Percentiles rank a stretch among this genome's conserved stretches.
Conservation (phyloP, 192 early-diverging fungal genomes). For the Backusella liffmaniae region DNA sequence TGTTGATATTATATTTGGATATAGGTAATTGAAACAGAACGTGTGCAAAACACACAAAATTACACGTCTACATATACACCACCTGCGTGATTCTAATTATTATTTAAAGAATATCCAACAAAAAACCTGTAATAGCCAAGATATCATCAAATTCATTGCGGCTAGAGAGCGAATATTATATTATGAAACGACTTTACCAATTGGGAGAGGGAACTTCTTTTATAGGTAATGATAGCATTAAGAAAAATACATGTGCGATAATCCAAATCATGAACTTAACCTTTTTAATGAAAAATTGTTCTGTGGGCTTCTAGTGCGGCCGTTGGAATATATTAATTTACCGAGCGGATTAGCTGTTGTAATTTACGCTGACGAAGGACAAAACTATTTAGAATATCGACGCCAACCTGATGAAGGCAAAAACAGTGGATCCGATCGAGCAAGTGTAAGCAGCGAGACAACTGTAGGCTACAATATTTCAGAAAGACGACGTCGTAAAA, state of each 20-base stretch:
- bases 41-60: neutral
- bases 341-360: slow-evolving; percentile 24
- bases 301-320: slow-evolving; percentile 17
- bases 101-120: slow-evolving; percentile 22
- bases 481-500: neutral
- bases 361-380: slow-evolving; percentile 30
- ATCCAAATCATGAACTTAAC: neutral
- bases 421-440: neutral
- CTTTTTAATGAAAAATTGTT: neutral
- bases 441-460: neutral
- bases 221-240: slow-evolving; percentile 20
- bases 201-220: slow-evolving; percentile 24
- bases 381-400: slow-evolving; percentile 15
- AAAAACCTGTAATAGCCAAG: slow-evolving; percentile 33
- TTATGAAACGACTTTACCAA: slow-evolving; percentile 26
- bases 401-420: slow-evolving; percentile 6
- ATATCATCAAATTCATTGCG: slow-evolving; percentile 22
- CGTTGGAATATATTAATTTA: slow-evolving; percentile 25
- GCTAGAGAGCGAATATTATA: slow-evolving; percentile 32
- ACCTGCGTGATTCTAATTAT: neutral
- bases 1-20: slow-evolving; percentile 25
- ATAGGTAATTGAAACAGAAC: slow-evolving; percentile 13
- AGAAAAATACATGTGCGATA: neutral
- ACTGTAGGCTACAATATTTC: neutral
- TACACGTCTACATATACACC: neutral